Base-by-base conservation (phyloP, 2,329 filamentous ascomycete genomes). In the Fusarium beomiforme region DNA sequence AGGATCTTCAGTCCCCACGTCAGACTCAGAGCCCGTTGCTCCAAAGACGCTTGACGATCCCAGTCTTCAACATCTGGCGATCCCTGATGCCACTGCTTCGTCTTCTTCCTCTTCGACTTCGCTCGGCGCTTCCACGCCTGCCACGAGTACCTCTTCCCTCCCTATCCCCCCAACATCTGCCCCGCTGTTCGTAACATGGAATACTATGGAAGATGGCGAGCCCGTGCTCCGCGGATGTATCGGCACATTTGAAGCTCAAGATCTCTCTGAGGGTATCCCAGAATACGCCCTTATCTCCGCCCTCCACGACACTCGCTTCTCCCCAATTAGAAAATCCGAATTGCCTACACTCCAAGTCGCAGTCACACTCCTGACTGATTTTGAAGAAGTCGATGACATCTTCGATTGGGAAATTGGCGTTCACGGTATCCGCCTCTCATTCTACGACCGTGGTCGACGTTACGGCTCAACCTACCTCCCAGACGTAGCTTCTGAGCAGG, bases 121-220 rank as follows among this genome's bases (percentile, higher is more conserved):
- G 31, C 80, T 84, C 5, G 81, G 78, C 31, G 85, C 81, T 4
- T 84, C 84, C 12, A 85, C 84, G 12, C 81, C 85, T 6, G 82
- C 80, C 14, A 86, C 84, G 2, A 84, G 83, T 17, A 82, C 78
- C 16, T 80, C 83, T 36, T 85, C 81, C 31, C 79, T 83, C 24
- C 76, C 82, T 17, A 76, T 63, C 63, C 46, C 78, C 72, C 70
- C 75, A 34, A 81, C 81, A 62, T 86, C 88, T 43, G 89, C 91
- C 69, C 95, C 95, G 1, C 87, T 98, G 41, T 98, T 98, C 79
- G 93, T 99, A 49, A 97, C 95, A 11, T 98, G 95, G 95, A 97
- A 98, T 83, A 93, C 89, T 1, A 75, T 94, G 59, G 77, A 77
- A 33, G 77, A 75, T 23, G 76, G 75, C 69, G 77, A 80, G 37